Evolutionary conservation across 2,329 filamentous ascomycete genomes (phyloP), one percentile per base, ranked within the genome.

Genomic region (Sarocladium oryzae): DNA sequence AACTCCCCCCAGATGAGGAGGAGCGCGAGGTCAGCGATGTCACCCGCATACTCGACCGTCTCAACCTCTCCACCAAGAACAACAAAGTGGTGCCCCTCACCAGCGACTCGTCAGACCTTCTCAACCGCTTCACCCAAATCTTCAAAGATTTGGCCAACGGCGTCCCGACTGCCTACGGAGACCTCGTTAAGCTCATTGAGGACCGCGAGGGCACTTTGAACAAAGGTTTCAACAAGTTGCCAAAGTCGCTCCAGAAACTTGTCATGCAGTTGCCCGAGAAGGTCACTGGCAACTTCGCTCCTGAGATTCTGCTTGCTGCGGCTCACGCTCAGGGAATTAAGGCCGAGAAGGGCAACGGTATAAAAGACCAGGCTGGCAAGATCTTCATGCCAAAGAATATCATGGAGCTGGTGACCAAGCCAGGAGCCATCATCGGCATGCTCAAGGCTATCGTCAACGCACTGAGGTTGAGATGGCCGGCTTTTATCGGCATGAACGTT

Each of bases 61-160:
- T 99, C 55, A 91, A 95, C 63, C 81, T 95, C 28, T 81, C 86
- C 4, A 52, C 38, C 21, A 80, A 86, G 57, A 91, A 95, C 73
- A 93, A 95, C 71, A 85, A 84, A 53, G 88, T 88, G 54, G 88
- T 96, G 66, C 85, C 85, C 11, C 79, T 96, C 52, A 88, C 88
- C n/a, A 79, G 82, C 53, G 90, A 95, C 59, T 92, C 89, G 0
- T 84, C 89, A 55, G 85, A 89, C 56, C 78, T 96, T 26, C 80
- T 96, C 49, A 80, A 83, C 51, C 82, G 85, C 55, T 99, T 99
- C 75, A 95, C 89, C 1, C 76, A 90, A 52, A 85, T 96, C 30
- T 86, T 99, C 63, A 93, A 92, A 64, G 93, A 99, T 65, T 79
- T 96, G 15, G 81, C 93, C 61, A 91, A 90, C 64, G 93, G 93